Conservation (phyloP, 768 basidiomycete species). For the Kwoniella europaea region DNA sequence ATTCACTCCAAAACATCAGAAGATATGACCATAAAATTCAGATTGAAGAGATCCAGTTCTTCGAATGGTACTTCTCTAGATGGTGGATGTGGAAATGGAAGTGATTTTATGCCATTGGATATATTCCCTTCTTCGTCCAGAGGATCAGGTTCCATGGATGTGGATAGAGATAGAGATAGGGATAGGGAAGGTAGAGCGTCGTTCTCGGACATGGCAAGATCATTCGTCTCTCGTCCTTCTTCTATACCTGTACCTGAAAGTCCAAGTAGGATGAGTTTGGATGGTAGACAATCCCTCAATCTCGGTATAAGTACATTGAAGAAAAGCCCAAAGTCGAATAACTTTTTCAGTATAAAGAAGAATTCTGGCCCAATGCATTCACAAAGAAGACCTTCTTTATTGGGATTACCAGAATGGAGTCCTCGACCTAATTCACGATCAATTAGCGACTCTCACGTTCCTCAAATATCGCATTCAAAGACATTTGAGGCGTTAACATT, state of each 20-base stretch:
- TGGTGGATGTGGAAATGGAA: not conserved
- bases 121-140: slow-evolving; percentile 5
- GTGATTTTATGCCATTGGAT: slow-evolving; percentile 11
- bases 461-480: not conserved
- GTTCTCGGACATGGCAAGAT: slow-evolving; percentile 17
- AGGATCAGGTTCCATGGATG: not conserved
- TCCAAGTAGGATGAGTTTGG: slow-evolving; percentile 13
- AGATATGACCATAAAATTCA: slow-evolving; percentile 19
- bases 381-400: slow-evolving; percentile 7
- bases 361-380: not conserved
- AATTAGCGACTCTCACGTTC: slow-evolving; percentile 2
- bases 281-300: slow-evolving; percentile 3
- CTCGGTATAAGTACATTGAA: not conserved
- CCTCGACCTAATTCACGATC: not conserved
- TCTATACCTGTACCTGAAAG: not conserved
- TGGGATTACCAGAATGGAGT: slow-evolving; percentile 13
- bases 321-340: not conserved
- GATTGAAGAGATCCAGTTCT: slow-evolving; percentile 14
- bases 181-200: slow-evolving; percentile 10
- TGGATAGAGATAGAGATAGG: not conserved
- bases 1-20: not conserved
- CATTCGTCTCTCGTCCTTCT: slow-evolving; percentile 13
- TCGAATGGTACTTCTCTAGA: not conserved
- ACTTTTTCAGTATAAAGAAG: not conserved
- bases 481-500: not conserved